Conservation (phyloP, 2,329 filamentous ascomycete genomes). For the Colletotrichum lini region DNA sequence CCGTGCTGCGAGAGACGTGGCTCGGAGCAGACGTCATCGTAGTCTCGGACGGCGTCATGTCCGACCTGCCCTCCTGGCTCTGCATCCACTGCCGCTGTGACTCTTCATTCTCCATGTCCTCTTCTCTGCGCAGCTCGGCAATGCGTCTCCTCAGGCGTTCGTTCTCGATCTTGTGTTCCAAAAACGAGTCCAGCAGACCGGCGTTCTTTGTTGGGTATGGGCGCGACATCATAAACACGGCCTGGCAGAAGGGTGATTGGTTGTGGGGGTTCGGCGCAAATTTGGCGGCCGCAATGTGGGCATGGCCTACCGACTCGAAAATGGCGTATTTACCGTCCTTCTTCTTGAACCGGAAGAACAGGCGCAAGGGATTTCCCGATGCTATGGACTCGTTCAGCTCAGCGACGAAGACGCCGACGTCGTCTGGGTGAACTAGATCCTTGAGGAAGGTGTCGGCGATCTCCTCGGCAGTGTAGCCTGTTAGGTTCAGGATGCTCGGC, state of each 20-base stretch:
- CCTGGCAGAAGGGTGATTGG: slow-evolving; percentile 81
- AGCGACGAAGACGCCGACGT: slow-evolving; percentile 84
- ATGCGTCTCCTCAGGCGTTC: slow-evolving; percentile 89
- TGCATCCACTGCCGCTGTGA: slow-evolving; percentile 73
- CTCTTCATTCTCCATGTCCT: slow-evolving; percentile 83
- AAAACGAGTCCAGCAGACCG: slow-evolving; percentile 87
- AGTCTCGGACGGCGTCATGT: slow-evolving; percentile 66
- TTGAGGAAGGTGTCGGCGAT: slow-evolving; percentile 82
- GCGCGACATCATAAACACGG: slow-evolving; percentile 93
- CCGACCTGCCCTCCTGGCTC: slow-evolving; percentile 70
- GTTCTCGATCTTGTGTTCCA: slow-evolving; percentile 98
- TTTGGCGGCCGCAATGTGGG: slow-evolving; percentile 83
- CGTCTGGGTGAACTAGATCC: slow-evolving; percentile 89
- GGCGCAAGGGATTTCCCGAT: slow-evolving; percentile 81
- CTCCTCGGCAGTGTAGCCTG: slow-evolving; percentile 80
- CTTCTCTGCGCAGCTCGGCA: slow-evolving; percentile 86
- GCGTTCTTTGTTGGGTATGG: slow-evolving; percentile 93
- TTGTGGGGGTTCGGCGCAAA: slow-evolving; percentile 75
- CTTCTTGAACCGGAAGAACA: slow-evolving; percentile 89
- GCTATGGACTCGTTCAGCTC: slow-evolving; percentile 93
- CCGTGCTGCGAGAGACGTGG: slow-evolving; percentile 55
- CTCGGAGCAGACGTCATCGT: slow-evolving; percentile 54
- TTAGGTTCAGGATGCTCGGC: slow-evolving; percentile 80
- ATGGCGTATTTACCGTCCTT: slow-evolving; percentile 81
- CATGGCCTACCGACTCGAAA: slow-evolving; percentile 93